Evolutionary conservation across 2,329 filamentous ascomycete genomes (phyloP).

Genomic region (Phyllachora maydis): DNA sequence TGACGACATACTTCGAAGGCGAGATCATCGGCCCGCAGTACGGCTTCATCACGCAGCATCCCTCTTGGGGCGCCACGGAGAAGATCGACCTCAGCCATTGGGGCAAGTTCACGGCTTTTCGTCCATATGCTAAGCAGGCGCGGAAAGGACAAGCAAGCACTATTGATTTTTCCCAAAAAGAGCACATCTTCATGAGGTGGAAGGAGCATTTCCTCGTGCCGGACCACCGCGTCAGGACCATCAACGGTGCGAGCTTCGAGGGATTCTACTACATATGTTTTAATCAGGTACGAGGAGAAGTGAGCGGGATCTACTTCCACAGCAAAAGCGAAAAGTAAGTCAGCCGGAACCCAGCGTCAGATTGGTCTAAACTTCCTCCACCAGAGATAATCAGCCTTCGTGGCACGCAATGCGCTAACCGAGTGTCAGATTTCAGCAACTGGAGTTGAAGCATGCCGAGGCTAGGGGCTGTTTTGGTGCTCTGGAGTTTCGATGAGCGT

Average conservation of each 20-base stretch:
- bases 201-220: conserved; percentile 97
- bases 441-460: conserved; percentile 75
- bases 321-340: conserved; percentile 91
- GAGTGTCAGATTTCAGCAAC: conserved; percentile 57
- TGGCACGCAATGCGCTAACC: no score
- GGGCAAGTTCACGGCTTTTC: conserved; percentile 75
- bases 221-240: conserved; percentile 77
- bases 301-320: conserved; percentile 94
- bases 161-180: no score
- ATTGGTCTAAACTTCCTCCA: conserved; percentile 1
- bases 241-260: conserved; percentile 88
- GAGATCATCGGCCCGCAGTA: conserved; percentile 94
- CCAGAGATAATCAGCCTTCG: no score
- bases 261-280: conserved; percentile 99
- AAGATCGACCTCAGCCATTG: conserved; percentile 89
- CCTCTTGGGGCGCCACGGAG: conserved; percentile 77
- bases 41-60: conserved; percentile 77
- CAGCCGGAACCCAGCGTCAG: not conserved
- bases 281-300: conserved; percentile 69
- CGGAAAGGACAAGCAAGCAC: conserved; percentile 19
- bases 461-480: conserved; percentile 68
- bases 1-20: conserved; percentile 95
- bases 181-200: conserved; percentile 83
- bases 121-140: conserved; percentile 43
- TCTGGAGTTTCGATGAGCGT: conserved; percentile 79